Percentiles rank a stretch among this genome's conserved stretches.
Evolutionary conservation across 2,329 filamentous ascomycete species (phyloP).

Genomic region (Tolypocladium album): DNA sequence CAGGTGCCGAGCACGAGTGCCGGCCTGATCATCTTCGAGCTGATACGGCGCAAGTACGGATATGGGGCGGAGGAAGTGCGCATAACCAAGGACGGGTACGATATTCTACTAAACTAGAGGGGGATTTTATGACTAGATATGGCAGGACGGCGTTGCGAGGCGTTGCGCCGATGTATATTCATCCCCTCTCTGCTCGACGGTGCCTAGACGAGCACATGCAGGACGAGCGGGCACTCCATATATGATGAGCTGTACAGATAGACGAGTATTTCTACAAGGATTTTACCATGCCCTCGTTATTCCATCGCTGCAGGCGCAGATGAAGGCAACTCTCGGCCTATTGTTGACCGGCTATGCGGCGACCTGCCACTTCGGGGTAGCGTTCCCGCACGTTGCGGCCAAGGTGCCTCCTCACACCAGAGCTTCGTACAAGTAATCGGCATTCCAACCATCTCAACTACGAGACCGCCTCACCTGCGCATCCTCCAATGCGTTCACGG

Average conservation of each 20-base stretch:
- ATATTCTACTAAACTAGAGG: conserved; percentile 46
- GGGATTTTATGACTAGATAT: not conserved
- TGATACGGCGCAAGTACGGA: conserved; percentile 64
- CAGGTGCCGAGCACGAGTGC: conserved; percentile 71
- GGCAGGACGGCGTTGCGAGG: not conserved
- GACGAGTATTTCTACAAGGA: not conserved
- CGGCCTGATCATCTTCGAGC: conserved; percentile 68
- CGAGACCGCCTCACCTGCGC: not conserved
- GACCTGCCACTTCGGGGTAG: not conserved
- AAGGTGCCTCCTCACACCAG: too few relatives aligned
- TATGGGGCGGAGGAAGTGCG: conserved; percentile 48
- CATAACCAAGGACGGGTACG: conserved; percentile 59
- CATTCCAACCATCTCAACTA: not conserved
- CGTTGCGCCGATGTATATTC: not conserved
- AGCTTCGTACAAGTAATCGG: too few relatives aligned
- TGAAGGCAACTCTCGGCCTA: not conserved
- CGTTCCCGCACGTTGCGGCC: not conserved
- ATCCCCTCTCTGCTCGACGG: not conserved
- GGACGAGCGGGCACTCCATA: not conserved
- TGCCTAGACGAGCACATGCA: not conserved
- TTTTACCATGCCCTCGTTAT: not conserved
- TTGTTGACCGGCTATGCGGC: not conserved
- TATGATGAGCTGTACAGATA: not conserved
- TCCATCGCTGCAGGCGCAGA: not conserved
- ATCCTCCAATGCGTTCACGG: not conserved